Percentiles rank a stretch among this genome's conserved stretches.
phyloP scores from a whole-genome alignment of 345 rosid species.

The Hypericum perforatum region DNA sequence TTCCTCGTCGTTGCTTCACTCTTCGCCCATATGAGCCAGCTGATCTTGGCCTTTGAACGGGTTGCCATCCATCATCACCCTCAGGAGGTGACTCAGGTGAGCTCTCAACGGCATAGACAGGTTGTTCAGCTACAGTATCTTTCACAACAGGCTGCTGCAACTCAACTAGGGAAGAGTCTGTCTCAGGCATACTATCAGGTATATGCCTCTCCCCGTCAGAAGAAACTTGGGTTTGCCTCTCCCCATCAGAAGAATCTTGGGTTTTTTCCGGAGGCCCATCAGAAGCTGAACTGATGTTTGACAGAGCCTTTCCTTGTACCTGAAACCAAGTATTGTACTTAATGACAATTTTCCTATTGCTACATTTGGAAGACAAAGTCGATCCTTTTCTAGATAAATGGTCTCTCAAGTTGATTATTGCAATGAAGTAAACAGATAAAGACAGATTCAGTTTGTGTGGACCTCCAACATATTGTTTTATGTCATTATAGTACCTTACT shows the following conservation, averaged over 20 bases:
- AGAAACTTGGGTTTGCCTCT: slow-evolving; percentile 33
- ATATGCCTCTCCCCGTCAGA: slow-evolving; percentile 41
- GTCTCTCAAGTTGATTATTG: slow-evolving; percentile 1
- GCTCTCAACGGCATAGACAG: slow-evolving; percentile 21
- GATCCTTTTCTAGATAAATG: slow-evolving; percentile 10
- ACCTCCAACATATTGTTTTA: no score
- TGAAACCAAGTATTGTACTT: slow-evolving; percentile 12
- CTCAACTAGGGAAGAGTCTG: slow-evolving; percentile 26
- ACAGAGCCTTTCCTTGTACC: slow-evolving; percentile 52
- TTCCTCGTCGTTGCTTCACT: slow-evolving; percentile 75
- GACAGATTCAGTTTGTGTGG: no score
- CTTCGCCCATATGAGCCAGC: slow-evolving; percentile 63
- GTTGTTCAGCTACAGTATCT: slow-evolving; percentile 31
- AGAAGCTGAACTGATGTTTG: slow-evolving; percentile 26
- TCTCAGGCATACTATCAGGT: slow-evolving; percentile 34
- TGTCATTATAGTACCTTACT: slow-evolving; percentile 38
- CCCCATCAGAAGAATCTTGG: slow-evolving; percentile 48
- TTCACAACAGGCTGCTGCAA: slow-evolving; percentile 35
- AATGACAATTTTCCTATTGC: no score
- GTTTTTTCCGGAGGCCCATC: slow-evolving; percentile 37
- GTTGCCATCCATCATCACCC: slow-evolving; percentile 94
- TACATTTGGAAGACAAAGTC: not conserved
- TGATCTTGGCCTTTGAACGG: slow-evolving; percentile 87
- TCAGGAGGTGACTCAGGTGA: slow-evolving; percentile 44
- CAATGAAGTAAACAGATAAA: not conserved